phyloP scores from a whole-genome alignment of 805 yeast species.

The Lipomyces mesembrius region DNA sequence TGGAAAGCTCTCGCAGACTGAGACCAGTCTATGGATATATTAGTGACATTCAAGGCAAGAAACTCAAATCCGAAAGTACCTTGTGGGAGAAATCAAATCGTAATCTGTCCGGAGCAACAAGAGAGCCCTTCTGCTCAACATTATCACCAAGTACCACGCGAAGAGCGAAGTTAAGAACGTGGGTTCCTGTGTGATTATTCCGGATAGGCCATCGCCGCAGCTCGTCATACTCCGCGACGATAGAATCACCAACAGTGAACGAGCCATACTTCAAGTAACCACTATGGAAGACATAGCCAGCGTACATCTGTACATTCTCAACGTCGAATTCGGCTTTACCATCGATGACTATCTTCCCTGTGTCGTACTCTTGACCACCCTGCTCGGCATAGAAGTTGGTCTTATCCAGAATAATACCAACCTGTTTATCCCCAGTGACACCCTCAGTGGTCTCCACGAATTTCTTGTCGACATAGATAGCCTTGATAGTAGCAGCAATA shows the following conservation, averaged over 20 bases:
- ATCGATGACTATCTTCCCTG: constrained; percentile 89
- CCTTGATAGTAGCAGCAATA: constrained; percentile 68
- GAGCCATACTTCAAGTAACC: constrained; percentile 82
- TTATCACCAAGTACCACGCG: constrained; percentile 84
- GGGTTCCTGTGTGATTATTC: constrained; percentile 99
- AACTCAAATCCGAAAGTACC: background rate
- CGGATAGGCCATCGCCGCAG: constrained; percentile 94
- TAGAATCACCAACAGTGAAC: constrained; percentile 66
- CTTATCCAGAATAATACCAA: constrained; percentile 82
- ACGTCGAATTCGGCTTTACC: constrained; percentile 87
- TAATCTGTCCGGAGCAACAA: constrained; percentile 92
- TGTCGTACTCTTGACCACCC: constrained; percentile 98
- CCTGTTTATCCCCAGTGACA: constrained; percentile 55
- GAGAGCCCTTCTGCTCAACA: constrained; percentile 94
- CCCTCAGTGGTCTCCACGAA: constrained; percentile 58
- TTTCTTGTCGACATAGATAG: constrained; percentile 62
- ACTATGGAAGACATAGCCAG: constrained; percentile 94
- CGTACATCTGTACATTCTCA: constrained; percentile 87
- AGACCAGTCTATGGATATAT: constrained; percentile 65
- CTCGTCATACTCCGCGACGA: constrained; percentile 88
- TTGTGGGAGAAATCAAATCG: constrained; percentile 97
- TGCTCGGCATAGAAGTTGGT: constrained; percentile 98
- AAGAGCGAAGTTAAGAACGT: constrained; percentile 85
- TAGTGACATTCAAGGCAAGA: background rate
- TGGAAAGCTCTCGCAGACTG: constrained; percentile 66